Percentiles rank a stretch among this genome's conserved stretches.
These are phyloP conservation scores for Tagetes erecta DNA, from an alignment of 129 eudicot species.

Conservation along the genomic window DNA sequence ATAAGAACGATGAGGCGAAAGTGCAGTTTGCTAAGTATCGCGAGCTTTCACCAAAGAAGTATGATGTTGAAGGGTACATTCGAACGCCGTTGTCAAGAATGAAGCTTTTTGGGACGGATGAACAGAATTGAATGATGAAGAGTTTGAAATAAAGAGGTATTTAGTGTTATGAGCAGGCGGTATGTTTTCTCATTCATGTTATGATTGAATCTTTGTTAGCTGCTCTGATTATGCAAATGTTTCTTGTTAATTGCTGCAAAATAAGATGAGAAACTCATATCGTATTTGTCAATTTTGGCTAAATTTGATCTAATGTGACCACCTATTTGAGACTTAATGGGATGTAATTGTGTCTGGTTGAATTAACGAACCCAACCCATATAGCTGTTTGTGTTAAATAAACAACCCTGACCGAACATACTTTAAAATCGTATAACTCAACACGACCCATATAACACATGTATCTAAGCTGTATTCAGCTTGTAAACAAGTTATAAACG, in stretches of 20 bases:
- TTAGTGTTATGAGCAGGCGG: constrained; percentile 21
- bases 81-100: constrained; percentile 66
- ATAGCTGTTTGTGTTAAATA: neutral
- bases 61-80: constrained; percentile 67
- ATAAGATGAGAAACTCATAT: no score
- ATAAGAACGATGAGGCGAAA: constrained; percentile 57
- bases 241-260: constrained; percentile 7
- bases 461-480: neutral
- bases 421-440: neutral
- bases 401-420: neutral
- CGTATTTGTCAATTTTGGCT: neutral
- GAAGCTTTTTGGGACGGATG: constrained; percentile 62
- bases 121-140: constrained; percentile 25
- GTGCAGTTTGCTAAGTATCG: constrained; percentile 66
- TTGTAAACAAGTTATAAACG: neutral
- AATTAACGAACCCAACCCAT: neutral
- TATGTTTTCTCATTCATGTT: constrained; percentile 17
- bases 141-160: constrained; percentile 7
- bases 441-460: neutral
- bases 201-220: constrained; percentile 21
- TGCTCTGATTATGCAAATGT: constrained; percentile 16
- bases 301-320: neutral
- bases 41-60: constrained; percentile 63
- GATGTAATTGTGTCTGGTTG: neutral
- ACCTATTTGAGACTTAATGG: neutral